Evolutionary conservation across 331 rosid genomes (phyloP).

Genomic region (Stylosanthes scabra): DNA sequence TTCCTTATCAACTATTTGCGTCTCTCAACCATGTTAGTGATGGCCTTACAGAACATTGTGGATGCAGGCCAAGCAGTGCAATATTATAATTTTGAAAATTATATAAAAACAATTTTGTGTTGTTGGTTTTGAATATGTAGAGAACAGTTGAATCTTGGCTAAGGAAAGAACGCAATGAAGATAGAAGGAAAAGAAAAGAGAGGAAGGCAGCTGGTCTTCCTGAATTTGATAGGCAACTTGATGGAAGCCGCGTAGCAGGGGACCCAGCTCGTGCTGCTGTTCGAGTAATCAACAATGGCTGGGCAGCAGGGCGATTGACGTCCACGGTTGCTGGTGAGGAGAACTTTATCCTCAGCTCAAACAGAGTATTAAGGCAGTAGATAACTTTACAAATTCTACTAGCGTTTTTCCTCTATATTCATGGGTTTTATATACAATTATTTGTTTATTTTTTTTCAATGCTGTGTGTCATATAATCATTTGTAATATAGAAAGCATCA

Average conservation of each 20-base stretch:
- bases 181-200: conserved; percentile 72
- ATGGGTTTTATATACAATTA: neutral
- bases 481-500: conserved; percentile 29
- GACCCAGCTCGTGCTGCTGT: conserved; percentile 59
- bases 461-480: conserved; percentile 30
- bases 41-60: conserved; percentile 1
- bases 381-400: conserved; percentile 21
- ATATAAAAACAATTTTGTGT: neutral
- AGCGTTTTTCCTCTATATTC: neutral
- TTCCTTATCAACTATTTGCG: conserved; percentile 17
- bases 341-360: conserved; percentile 79
- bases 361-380: conserved; percentile 76
- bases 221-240: conserved; percentile 61
- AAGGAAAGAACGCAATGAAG: conserved; percentile 86
- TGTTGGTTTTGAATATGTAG: conserved; percentile 55
- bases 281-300: conserved; percentile 72
- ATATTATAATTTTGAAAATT: neutral
- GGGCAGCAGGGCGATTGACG: conserved; percentile 88
- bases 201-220: conserved; percentile 74
- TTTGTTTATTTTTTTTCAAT: conserved; percentile 3
- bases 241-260: conserved; percentile 71
- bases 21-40: neutral
- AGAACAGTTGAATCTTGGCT: conserved; percentile 95
- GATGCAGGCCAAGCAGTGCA: neutral
- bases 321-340: conserved; percentile 94